These are phyloP conservation scores for Nepenthes alata DNA, from an alignment of 179 eudicot species.

Conservation along the genomic window DNA sequence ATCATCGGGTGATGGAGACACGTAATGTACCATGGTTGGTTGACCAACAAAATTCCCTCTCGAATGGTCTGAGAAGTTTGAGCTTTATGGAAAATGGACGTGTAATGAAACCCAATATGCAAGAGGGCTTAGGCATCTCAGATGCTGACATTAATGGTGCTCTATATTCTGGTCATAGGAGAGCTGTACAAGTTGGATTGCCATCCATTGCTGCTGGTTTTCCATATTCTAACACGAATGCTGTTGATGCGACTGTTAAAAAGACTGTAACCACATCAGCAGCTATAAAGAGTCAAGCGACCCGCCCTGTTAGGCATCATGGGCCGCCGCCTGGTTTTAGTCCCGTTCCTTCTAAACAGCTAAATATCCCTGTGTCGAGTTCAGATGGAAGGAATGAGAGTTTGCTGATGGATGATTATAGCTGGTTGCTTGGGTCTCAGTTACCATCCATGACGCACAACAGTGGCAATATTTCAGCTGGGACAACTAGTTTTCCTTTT, in stretches of 20 bases:
- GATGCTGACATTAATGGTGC: conserved; percentile 21
- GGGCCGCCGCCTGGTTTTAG: conserved; percentile 61
- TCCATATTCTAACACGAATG: conserved; percentile 16
- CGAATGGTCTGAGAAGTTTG: conserved; percentile 36
- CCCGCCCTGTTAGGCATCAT: conserved; percentile 46
- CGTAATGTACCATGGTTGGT: conserved; percentile 26
- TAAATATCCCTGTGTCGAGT: conserved; percentile 19
- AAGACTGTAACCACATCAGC: conserved; percentile 14
- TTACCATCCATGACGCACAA: conserved; percentile 19
- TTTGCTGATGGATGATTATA: conserved; percentile 23
- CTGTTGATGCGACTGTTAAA: conserved; percentile 17
- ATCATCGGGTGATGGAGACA: conserved; percentile 27
- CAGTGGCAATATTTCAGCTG: conserved; percentile 20
- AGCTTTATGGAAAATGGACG: conserved; percentile 45
- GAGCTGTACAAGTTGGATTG: conserved; percentile 17
- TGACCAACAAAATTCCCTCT: conserved; percentile 28
- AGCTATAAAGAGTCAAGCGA: conserved; percentile 26
- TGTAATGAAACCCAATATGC: conserved; percentile 21
- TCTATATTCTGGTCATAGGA: conserved; percentile 28
- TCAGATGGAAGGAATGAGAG: conserved; percentile 19
- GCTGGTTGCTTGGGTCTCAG: conserved; percentile 38
- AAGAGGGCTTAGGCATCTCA: conserved; percentile 23
- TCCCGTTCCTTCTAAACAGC: conserved; percentile 31
- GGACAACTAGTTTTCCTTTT: conserved; percentile 34
- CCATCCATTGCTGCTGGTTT: conserved; percentile 20